Percentiles rank a stretch among this genome's conserved stretches.
These are phyloP conservation scores for Westerdykella ornata DNA, from an alignment of 2,329 filamentous ascomycete species.

Conservation along the genomic window DNA sequence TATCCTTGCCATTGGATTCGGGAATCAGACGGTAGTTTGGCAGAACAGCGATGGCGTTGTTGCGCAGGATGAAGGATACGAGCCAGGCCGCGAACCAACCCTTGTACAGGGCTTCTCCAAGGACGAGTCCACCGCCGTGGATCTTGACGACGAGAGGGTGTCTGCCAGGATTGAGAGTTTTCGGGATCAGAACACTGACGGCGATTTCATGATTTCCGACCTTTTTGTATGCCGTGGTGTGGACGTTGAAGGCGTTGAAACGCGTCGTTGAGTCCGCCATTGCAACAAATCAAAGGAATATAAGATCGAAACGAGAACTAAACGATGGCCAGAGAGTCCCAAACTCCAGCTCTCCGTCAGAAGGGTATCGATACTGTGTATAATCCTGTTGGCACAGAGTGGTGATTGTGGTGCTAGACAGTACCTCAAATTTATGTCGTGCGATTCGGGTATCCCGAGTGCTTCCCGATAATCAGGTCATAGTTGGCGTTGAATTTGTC, in stretches of 20 bases:
- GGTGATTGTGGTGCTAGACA: too few relatives aligned
- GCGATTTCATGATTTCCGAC: constrained; percentile 35
- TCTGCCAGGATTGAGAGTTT: constrained; percentile 28
- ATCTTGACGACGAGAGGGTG: constrained; percentile 40
- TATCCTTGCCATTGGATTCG: constrained; percentile 42
- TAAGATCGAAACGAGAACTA: background rate
- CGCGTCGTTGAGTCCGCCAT: constrained; percentile 13
- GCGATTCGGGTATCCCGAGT: too few relatives aligned
- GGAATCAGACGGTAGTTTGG: constrained; percentile 50
- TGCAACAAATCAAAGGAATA: background rate
- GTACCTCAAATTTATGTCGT: too few relatives aligned
- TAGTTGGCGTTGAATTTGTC: too few relatives aligned
- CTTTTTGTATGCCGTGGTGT: constrained; percentile 40
- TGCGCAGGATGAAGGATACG: constrained; percentile 35
- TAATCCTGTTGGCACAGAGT: too few relatives aligned
- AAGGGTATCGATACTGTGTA: too few relatives aligned
- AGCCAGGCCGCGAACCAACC: constrained; percentile 30
- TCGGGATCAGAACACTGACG: constrained; percentile 38
- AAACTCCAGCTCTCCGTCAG: too few relatives aligned
- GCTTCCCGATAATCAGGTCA: too few relatives aligned
- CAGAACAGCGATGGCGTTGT: constrained; percentile 42
- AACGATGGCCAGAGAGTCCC: background rate
- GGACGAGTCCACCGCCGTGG: constrained; percentile 41
- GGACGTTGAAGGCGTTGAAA: constrained; percentile 37
- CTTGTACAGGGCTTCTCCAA: constrained; percentile 23